These are phyloP conservation scores for Chytriomyces sp. DNA, from an alignment of 192 early-diverging fungal genomes.

Conservation along the genomic window DNA sequence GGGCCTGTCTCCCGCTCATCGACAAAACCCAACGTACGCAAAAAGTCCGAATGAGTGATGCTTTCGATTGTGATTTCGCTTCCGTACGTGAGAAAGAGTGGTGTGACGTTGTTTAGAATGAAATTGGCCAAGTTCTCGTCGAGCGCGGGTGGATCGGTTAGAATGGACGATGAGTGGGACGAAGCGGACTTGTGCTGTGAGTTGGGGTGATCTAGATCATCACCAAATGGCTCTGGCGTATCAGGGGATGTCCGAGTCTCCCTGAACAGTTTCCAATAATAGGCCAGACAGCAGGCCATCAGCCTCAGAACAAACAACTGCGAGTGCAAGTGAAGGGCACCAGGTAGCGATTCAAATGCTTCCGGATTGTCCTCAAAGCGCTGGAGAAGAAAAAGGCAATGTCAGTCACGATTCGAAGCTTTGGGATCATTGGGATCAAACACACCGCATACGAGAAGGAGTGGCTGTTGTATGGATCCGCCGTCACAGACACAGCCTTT, in stretches of 20 bases:
- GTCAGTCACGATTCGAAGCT: too few species aligned
- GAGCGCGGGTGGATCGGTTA: constrained; percentile 75
- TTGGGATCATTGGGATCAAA: not conserved
- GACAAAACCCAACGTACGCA: constrained; percentile 23
- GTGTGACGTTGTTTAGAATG: constrained; percentile 64
- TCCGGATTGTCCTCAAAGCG: not conserved
- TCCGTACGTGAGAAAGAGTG: constrained; percentile 65
- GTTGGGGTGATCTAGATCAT: not conserved
- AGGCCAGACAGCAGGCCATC: constrained; percentile 83
- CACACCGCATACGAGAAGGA: not conserved
- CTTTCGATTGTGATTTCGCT: constrained; percentile 51
- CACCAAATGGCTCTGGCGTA: not conserved
- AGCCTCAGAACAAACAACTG: constrained; percentile 84
- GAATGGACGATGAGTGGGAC: constrained; percentile 20
- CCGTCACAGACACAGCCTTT: not conserved
- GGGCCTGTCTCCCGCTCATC: constrained; percentile 18
- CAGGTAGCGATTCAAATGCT: not conserved
- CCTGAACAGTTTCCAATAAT: constrained; percentile 80
- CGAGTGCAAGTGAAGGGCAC: constrained; percentile 65
- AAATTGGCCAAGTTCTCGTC: constrained; percentile 75
- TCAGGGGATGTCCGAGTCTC: constrained; percentile 2
- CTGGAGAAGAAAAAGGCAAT: not conserved
- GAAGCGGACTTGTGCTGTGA: constrained; percentile 1
- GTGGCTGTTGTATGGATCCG: not conserved
- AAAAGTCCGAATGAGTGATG: constrained; percentile 48